These are phyloP conservation scores for Teunomyces cretensis DNA, from an alignment of 805 yeast species.

Conservation along the genomic window DNA sequence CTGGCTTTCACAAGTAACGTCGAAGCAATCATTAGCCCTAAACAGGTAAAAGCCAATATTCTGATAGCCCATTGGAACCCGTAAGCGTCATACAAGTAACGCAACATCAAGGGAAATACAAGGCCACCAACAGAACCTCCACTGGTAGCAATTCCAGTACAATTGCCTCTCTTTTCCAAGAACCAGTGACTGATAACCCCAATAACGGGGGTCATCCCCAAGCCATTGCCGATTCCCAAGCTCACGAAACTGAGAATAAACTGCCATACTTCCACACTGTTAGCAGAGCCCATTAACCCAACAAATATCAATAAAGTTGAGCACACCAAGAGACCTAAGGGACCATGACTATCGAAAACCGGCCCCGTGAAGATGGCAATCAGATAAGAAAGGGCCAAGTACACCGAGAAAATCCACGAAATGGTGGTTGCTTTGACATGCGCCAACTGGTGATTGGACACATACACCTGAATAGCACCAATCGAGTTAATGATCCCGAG, in stretches of 20 bases:
- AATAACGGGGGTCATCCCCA: conserved; percentile 59
- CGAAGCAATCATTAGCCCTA: conserved; percentile 24
- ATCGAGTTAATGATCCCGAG: conserved; percentile 59
- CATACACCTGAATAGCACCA: conserved; percentile 64
- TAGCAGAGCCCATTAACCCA: conserved; percentile 60
- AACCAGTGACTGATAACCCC: conserved; percentile 71
- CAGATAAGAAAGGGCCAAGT: conserved; percentile 47
- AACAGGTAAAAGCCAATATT: conserved; percentile 38
- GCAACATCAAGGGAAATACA: conserved; percentile 18
- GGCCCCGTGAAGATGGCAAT: conserved; percentile 56
- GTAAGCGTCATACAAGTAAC: conserved; percentile 14
- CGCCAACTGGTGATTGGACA: conserved; percentile 54
- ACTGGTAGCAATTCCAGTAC: conserved; percentile 60
- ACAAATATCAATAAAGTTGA: conserved; percentile 44
- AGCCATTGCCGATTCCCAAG: conserved; percentile 59
- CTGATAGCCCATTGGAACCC: conserved; percentile 31
- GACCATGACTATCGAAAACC: conserved; percentile 63
- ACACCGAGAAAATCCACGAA: conserved; percentile 67
- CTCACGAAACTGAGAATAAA: conserved; percentile 59
- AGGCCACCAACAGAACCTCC: conserved; percentile 25
- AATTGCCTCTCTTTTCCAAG: conserved; percentile 55
- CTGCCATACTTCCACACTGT: conserved; percentile 53
- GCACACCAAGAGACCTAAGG: conserved; percentile 39
- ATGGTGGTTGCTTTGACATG: conserved; percentile 45
- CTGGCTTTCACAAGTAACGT: conserved; percentile 30